These are phyloP conservation scores for Malassezia japonica DNA, from an alignment of 1,284 basidiomycete species.

Conservation along the genomic window DNA sequence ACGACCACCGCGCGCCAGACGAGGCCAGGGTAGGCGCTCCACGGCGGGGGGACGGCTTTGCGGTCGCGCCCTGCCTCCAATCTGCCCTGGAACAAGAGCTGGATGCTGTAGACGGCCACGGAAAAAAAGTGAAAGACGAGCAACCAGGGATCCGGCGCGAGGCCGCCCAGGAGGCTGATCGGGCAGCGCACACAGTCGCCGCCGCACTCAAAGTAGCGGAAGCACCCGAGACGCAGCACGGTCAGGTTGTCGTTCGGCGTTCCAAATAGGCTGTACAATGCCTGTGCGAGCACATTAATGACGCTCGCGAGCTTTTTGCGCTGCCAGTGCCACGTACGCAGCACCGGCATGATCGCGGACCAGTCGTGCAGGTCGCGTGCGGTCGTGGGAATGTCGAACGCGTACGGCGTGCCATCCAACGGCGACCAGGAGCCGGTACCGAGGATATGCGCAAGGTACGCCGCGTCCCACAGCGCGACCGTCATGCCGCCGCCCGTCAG, in stretches of 20 bases:
- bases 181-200: constrained; percentile 82
- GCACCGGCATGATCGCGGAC: constrained; percentile 24
- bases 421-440: constrained; percentile 36
- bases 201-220: constrained; percentile 92
- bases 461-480: constrained; percentile 45
- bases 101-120: constrained; percentile 87
- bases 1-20: constrained; percentile 28
- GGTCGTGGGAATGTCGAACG: not conserved
- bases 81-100: constrained; percentile 59
- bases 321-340: constrained; percentile 44
- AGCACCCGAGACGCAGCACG: constrained; percentile 84
- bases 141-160: constrained; percentile 65
- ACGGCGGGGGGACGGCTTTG: constrained; percentile 10
- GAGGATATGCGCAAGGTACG: constrained; percentile 37
- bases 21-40: constrained; percentile 31
- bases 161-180: constrained; percentile 52
- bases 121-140: constrained; percentile 88
- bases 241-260: constrained; percentile 60
- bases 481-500: constrained; percentile 66
- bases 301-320: constrained; percentile 39
- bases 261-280: constrained; percentile 45
- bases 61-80: constrained; percentile 44
- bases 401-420: constrained; percentile 5
- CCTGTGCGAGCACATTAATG: constrained; percentile 47
- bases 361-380: constrained; percentile 30